Base-by-base conservation (phyloP, 257 asterid genomes). In the Rhazya stricta region DNA sequence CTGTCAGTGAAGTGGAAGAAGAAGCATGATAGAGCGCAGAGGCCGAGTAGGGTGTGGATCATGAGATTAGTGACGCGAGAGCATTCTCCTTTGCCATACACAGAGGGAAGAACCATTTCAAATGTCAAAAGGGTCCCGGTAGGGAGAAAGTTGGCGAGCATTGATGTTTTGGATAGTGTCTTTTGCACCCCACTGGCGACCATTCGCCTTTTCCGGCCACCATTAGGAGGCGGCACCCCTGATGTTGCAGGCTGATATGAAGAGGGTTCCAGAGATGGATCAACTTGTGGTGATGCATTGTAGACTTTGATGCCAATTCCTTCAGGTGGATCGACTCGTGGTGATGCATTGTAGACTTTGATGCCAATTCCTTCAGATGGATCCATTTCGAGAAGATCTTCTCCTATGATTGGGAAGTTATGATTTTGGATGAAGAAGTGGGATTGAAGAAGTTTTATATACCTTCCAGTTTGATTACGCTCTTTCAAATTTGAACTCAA, bases 1-100 rank as follows among this genome's bases (percentile, higher is more conserved):
- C 97, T 90, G 80, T 94, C 98, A 0, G 97, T 94, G 87, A 94
- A 94, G 83, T 94, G 97, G 75, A 94, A 94, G 89, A 94, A 94
- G 82, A 94, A 94, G 84, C 98, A 94, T 0, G 96, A 93, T 29
- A 90, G 88, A 2, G 86, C 75, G 81, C 97, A 91, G 21, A 91
- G 80, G 36, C 74, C 80, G n/a, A 94, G 83, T 16, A 94, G 83
- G 30, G 85, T 0, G 76, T 83, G 83, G 80, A 90, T 90, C 98
- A 91, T 94, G 78, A 86, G 75, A 51, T 84, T 88, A 0, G 89
- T 83, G 5, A 94, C 90, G 19, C 77, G 75, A 23, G 97, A 88
- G 82, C 97, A 91, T 51, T 81, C 80, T 5, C 96, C 97, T 74
- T 69, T 83, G 71, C 83, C 81, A 83, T 89, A 90, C 30, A 94